A percentile compares a stretch with the other conserved stretches of the same genome.
Conservation (phyloP, 805 yeast genomes). For the Cephaloascus albidus region DNA sequence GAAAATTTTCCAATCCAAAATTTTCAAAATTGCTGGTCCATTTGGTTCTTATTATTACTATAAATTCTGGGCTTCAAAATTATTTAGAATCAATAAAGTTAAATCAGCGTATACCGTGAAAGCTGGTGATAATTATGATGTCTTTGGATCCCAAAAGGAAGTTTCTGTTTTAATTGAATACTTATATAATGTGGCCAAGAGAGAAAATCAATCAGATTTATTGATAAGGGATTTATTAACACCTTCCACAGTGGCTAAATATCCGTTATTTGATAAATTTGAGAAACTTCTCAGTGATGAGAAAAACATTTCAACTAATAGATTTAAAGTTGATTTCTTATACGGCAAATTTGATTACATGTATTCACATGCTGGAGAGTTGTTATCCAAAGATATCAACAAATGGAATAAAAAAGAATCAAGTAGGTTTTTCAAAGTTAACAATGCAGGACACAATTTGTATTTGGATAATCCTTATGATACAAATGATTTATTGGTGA, state of each 20-base stretch:
- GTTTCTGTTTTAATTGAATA: conserved; percentile 26
- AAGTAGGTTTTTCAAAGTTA: not conserved
- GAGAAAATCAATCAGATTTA: conserved; percentile 26
- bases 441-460: conserved; percentile 26
- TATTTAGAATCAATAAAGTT: conserved; percentile 28
- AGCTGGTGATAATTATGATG: conserved; percentile 16
- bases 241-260: conserved; percentile 51
- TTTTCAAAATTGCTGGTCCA: conserved; percentile 21
- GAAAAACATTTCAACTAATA: not conserved
- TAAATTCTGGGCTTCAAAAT: conserved; percentile 28
- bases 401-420: conserved; percentile 7
- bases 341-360: conserved; percentile 75
- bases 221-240: conserved; percentile 41
- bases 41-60: conserved; percentile 26
- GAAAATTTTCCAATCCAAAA: conserved; percentile 36
- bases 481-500: conserved; percentile 17
- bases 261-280: conserved; percentile 57
- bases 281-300: conserved; percentile 16
- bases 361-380: conserved; percentile 47
- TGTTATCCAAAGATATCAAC: conserved; percentile 15
- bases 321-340: conserved; percentile 31
- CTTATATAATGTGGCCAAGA: conserved; percentile 28
- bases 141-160: conserved; percentile 29
- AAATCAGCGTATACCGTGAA: conserved; percentile 20
- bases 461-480: conserved; percentile 37